A percentile compares a stretch with the other conserved stretches of the same genome.
phyloP scores from a whole-genome alignment of 2,329 filamentous ascomycete genomes.

The Alternaria sp. region DNA sequence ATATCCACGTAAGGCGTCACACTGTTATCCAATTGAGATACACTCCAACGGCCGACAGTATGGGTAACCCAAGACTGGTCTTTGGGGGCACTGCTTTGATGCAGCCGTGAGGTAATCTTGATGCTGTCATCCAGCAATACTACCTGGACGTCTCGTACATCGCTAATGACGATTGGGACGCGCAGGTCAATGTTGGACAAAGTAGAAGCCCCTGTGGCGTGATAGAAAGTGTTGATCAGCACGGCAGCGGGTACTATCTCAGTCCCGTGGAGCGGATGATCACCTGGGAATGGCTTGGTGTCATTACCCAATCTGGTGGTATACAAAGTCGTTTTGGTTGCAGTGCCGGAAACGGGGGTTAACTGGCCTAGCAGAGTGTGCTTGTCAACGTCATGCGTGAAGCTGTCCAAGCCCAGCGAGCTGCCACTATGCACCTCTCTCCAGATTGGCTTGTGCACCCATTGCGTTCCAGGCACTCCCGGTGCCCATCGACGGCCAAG shows the following conservation, averaged over 20 bases:
- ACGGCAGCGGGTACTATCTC: not conserved
- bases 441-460: conserved; percentile 27
- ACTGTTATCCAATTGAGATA: not conserved
- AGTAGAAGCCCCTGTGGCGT: not conserved
- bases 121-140: not conserved
- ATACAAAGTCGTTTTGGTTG: not conserved
- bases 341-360: conserved; percentile 16
- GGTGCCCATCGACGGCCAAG: not conserved
- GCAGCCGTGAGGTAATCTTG: not conserved
- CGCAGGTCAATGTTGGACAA: not conserved
- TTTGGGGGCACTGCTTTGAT: not conserved
- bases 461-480: conserved; percentile 31
- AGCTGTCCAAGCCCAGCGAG: not conserved
- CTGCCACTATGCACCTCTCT: conserved; percentile 5
- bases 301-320: not conserved
- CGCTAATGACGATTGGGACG: not conserved
- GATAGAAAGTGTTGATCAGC: not conserved
- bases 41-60: not conserved
- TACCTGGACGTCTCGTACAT: not conserved
- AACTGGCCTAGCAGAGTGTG: conserved; percentile 44
- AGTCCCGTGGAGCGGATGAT: not conserved
- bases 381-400: conserved; percentile 35
- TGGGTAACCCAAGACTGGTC: not conserved
- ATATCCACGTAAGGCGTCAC: not conserved
- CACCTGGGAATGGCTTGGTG: not conserved